Evolutionary conservation across 306 rosid species (phyloP).

Genomic region (Quercus ilex): DNA sequence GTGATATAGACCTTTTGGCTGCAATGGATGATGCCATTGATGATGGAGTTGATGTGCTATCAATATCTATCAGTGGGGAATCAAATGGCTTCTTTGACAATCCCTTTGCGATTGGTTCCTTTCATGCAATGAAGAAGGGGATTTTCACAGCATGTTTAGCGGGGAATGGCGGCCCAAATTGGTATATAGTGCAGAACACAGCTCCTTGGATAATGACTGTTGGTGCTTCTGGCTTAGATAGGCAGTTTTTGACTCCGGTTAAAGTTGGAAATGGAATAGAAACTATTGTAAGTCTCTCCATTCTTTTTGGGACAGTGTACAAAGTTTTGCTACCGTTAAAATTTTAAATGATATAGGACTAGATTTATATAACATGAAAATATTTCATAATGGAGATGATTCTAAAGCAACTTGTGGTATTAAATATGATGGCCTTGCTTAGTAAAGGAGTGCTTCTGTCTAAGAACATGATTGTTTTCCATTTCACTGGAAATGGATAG

Average conservation of each 20-base stretch:
- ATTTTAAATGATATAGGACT: too few relatives aligned
- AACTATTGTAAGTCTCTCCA: conserved; percentile 31
- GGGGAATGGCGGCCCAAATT: conserved; percentile 51
- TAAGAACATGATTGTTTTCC: too few relatives aligned
- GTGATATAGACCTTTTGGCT: conserved; percentile 64
- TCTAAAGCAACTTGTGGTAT: too few relatives aligned
- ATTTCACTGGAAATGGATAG: too few relatives aligned
- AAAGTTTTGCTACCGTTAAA: background rate
- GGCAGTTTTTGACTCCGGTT: conserved; percentile 38
- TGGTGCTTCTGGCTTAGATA: conserved; percentile 53
- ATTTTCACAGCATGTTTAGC: conserved; percentile 64
- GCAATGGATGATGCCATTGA: conserved; percentile 77
- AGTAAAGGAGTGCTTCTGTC: too few relatives aligned
- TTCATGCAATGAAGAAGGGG: conserved; percentile 51
- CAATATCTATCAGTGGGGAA: too few relatives aligned
- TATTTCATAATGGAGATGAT: too few relatives aligned
- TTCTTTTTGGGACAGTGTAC: too few relatives aligned
- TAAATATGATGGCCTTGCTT: too few relatives aligned
- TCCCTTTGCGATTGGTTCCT: too few relatives aligned
- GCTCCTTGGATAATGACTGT: conserved; percentile 85
- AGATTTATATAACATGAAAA: too few relatives aligned
- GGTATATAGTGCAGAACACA: conserved; percentile 41
- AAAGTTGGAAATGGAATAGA: conserved; percentile 50
- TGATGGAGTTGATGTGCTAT: conserved; percentile 4
- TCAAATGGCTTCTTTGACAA: too few relatives aligned